A percentile compares a stretch with the other conserved stretches of the same genome.
Conservation (phyloP, 495 filamentous ascomycete species). For the Bacidia rubella region DNA sequence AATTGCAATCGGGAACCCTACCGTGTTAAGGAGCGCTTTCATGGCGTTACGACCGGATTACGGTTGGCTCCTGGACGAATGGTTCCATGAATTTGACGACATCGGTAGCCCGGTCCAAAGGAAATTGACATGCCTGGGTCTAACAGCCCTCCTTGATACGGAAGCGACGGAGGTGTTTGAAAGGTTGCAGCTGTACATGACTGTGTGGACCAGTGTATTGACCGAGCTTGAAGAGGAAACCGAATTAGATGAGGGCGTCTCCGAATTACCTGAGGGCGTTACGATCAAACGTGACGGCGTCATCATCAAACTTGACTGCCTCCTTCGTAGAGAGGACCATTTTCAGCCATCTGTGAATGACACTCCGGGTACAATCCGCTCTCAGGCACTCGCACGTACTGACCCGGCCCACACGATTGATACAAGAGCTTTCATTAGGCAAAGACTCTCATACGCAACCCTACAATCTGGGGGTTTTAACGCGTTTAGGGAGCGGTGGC, state of each 20-base stretch:
- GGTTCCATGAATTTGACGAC: slow-evolving; percentile 78
- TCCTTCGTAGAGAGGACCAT: slow-evolving; percentile 34
- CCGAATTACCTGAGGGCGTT: too few species aligned
- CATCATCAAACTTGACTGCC: slow-evolving; percentile 30
- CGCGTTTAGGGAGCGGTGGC: slow-evolving; percentile 62
- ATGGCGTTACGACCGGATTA: not conserved
- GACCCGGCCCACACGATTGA: not conserved
- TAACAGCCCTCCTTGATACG: slow-evolving; percentile 54
- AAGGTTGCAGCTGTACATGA: slow-evolving; percentile 51
- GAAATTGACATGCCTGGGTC: slow-evolving; percentile 70
- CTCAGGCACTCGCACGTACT: not conserved
- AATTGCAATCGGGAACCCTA: slow-evolving; percentile 55
- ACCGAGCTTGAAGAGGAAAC: slow-evolving; percentile 44
- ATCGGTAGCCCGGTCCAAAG: slow-evolving; percentile 59
- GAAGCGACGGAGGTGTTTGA: slow-evolving; percentile 42
- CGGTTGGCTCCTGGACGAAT: slow-evolving; percentile 67
- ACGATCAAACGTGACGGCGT: too few species aligned
- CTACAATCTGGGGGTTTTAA: slow-evolving; percentile 54
- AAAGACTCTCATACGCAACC: slow-evolving; percentile 53
- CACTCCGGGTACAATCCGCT: not conserved
- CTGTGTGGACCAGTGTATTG: slow-evolving; percentile 56
- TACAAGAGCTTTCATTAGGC: slow-evolving; percentile 55
- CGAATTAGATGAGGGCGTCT: not conserved
- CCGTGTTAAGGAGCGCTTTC: slow-evolving; percentile 45
- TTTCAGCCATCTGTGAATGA: slow-evolving; percentile 12